Conservation (phyloP, 2,329 filamentous ascomycete genomes). For the Pseudogymnoascus sp. region DNA sequence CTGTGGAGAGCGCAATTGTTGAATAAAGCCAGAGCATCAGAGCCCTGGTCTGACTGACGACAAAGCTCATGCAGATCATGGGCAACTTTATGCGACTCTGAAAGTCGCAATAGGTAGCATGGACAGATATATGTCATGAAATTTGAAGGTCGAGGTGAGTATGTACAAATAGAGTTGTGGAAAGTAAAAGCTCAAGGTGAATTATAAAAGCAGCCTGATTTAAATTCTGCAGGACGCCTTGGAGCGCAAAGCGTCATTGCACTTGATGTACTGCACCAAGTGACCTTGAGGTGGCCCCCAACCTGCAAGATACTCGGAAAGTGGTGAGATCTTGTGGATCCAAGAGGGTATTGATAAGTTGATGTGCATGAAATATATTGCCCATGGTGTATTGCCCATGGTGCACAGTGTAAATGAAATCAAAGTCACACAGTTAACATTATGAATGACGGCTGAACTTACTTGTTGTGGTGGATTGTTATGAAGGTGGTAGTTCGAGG, state of each 20-base stretch:
- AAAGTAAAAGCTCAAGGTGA: background rate
- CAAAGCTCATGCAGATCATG: too few relatives aligned
- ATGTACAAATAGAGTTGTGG: background rate
- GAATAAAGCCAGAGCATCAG: background rate
- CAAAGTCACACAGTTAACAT: background rate
- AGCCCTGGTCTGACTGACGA: background rate
- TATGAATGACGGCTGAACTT: background rate
- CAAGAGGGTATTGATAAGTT: background rate
- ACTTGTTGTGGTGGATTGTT: background rate
- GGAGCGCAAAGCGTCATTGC: background rate
- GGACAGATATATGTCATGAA: background rate
- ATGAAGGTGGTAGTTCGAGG: background rate
- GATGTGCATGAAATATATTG: background rate
- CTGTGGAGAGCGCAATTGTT: too few relatives aligned
- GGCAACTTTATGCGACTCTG: background rate
- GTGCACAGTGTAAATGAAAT: background rate
- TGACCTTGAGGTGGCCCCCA: background rate
- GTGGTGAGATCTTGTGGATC: background rate
- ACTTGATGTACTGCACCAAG: background rate
- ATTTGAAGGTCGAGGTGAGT: background rate
- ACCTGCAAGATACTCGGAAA: background rate
- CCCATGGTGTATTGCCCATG: background rate
- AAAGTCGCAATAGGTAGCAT: background rate
- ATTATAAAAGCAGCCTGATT: background rate
- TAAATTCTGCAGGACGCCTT: background rate